Percentiles rank a stretch among this genome's conserved stretches.
Evolutionary conservation across 2,329 filamentous ascomycete species (phyloP).

Genomic region (Fusarium sp.): DNA sequence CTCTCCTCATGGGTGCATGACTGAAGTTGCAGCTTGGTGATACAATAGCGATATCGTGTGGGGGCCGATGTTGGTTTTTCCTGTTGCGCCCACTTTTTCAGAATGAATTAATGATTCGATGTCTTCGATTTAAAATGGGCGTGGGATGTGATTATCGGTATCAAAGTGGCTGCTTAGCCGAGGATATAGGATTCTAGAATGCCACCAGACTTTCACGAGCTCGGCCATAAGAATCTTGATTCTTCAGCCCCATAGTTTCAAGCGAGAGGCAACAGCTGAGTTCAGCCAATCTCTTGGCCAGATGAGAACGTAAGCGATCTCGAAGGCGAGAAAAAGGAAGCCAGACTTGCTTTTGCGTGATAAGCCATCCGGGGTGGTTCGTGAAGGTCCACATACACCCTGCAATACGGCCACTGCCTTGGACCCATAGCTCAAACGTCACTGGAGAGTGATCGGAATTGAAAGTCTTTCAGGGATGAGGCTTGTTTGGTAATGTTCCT

Average conservation of each 20-base stretch:
- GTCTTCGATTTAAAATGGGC: conserved; percentile 11
- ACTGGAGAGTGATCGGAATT: conserved; percentile 41
- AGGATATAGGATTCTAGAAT: conserved; percentile 37
- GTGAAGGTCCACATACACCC: conserved; percentile 34
- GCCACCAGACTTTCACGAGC: conserved; percentile 27
- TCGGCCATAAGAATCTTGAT: conserved; percentile 26
- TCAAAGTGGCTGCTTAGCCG: conserved; percentile 33
- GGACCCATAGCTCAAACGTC: conserved; percentile 31
- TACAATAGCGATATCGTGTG: conserved; percentile 18
- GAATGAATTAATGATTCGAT: conserved; percentile 17
- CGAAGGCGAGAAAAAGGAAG: conserved; percentile 12
- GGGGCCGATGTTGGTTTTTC: conserved; percentile 12
- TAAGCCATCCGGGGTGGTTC: conserved; percentile 23
- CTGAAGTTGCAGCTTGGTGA: conserved; percentile 2
- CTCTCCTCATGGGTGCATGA: neutral
- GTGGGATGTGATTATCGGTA: conserved; percentile 7
- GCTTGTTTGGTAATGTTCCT: neutral
- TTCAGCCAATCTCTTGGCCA: conserved; percentile 28
- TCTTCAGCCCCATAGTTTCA: conserved; percentile 5
- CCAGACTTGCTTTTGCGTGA: conserved; percentile 31
- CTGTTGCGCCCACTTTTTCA: conserved; percentile 5
- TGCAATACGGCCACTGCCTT: conserved; percentile 1
- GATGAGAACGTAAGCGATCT: conserved; percentile 25
- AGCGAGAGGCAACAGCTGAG: conserved; percentile 8
- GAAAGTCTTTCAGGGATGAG: conserved; percentile 16